Percentiles rank a stretch among this genome's conserved stretches.
phyloP scores from a whole-genome alignment of 176 grass and related monocot genomes.

The Phoenix dactylifera region DNA sequence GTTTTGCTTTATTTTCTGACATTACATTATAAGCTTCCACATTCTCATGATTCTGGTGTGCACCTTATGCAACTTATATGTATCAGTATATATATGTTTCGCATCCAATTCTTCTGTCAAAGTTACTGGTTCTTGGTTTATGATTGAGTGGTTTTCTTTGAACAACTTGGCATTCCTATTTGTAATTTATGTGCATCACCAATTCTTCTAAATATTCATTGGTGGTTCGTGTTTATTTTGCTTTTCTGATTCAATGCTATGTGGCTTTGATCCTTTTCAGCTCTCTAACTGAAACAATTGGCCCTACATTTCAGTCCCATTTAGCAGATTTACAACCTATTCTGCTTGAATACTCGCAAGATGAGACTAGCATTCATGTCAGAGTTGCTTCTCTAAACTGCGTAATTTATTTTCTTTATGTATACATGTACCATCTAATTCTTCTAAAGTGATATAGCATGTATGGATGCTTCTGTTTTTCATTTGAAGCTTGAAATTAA shows the following conservation, averaged over 20 bases:
- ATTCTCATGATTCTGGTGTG: too few species aligned
- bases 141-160: too few species aligned
- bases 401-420: conserved; percentile 14
- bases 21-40: too few species aligned
- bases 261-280: conserved; percentile 97
- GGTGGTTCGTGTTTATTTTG: conserved; percentile 5
- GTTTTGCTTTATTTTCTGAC: too few species aligned
- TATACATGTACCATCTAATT: background rate
- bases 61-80: too few species aligned
- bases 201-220: background rate
- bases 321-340: conserved; percentile 73
- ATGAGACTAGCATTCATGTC: conserved; percentile 62
- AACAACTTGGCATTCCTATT: too few species aligned
- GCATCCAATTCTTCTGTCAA: too few species aligned
- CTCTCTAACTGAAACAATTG: conserved; percentile 96
- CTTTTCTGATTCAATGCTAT: conserved; percentile 28
- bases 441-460: background rate
- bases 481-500: too few species aligned
- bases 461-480: too few species aligned
- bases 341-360: conserved; percentile 84
- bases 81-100: too few species aligned
- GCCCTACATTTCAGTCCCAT: conserved; percentile 80
- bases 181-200: background rate
- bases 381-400: conserved; percentile 92
- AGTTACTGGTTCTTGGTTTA: too few species aligned